A percentile compares a stretch with the other conserved stretches of the same genome.
phyloP scores from a whole-genome alignment of 306 rosid species.

The Crotalaria pallida region DNA sequence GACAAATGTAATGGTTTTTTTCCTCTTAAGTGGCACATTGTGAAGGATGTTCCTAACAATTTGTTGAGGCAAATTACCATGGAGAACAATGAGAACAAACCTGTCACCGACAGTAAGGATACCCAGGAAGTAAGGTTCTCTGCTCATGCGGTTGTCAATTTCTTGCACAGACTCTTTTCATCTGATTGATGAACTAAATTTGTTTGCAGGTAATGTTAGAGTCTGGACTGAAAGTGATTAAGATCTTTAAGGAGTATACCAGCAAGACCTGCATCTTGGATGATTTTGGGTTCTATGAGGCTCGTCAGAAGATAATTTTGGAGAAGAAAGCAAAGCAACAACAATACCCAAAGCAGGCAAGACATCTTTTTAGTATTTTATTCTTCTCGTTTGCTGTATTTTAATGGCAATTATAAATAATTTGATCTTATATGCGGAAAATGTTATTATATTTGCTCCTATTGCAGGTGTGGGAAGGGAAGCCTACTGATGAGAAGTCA shows the following conservation, averaged over 20 bases:
- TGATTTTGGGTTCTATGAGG: slow-evolving; percentile 82
- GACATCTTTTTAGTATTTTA: not conserved
- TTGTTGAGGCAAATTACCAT: slow-evolving; percentile 84
- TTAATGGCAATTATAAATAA: not conserved
- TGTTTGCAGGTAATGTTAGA: slow-evolving; percentile 59
- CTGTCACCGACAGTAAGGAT: slow-evolving; percentile 92
- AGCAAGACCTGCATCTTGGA: slow-evolving; percentile 89
- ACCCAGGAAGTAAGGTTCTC: slow-evolving; percentile 85
- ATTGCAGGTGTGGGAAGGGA: slow-evolving; percentile 90
- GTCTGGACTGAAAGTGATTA: slow-evolving; percentile 65
- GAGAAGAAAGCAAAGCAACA: slow-evolving; percentile 93
- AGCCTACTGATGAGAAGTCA: slow-evolving; percentile 61
- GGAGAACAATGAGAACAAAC: slow-evolving; percentile 93
- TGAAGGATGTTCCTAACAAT: slow-evolving; percentile 94
- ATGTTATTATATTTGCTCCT: not conserved
- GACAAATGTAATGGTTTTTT: slow-evolving; percentile 98
- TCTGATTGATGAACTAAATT: not conserved
- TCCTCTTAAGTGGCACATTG: slow-evolving; percentile 91
- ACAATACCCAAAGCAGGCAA: slow-evolving; percentile 74
- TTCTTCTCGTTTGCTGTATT: not conserved
- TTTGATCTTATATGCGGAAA: not conserved
- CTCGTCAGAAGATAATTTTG: slow-evolving; percentile 80
- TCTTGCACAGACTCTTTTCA: not conserved
- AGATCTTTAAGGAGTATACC: slow-evolving; percentile 71
- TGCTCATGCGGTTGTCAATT: not conserved